Conservation (phyloP, 2,329 filamentous ascomycete genomes). For the Colletotrichum chlorophyti region DNA sequence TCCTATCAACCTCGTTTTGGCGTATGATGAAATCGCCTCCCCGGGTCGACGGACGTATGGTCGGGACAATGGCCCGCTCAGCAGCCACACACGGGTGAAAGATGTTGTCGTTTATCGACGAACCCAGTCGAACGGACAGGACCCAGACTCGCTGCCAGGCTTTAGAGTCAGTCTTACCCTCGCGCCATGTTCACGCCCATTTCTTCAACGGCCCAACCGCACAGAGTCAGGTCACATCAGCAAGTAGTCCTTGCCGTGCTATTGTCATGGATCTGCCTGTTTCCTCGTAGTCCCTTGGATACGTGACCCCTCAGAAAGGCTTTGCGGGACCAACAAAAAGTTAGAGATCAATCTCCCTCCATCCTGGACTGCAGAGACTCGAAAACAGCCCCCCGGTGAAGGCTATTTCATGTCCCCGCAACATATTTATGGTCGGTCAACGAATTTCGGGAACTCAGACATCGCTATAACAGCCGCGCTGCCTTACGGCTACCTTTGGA, state of each 20-base stretch:
- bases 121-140: slow-evolving; percentile 7
- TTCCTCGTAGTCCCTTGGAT: background rate
- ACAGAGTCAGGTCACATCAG: slow-evolving; percentile 8
- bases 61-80: no score
- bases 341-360: slow-evolving; percentile 7
- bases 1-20: no score
- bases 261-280: slow-evolving; percentile 17
- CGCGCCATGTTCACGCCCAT: background rate
- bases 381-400: no score
- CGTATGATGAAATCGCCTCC: no score
- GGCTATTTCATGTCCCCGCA: no score
- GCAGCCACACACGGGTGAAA: slow-evolving; percentile 17
- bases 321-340: slow-evolving; percentile 4
- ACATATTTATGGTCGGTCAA: no score
- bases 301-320: background rate
- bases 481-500: no score
- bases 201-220: slow-evolving; percentile 4
- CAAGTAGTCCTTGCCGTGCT: slow-evolving; percentile 5
- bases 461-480: no score
- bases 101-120: slow-evolving; percentile 13
- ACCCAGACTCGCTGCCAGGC: slow-evolving; percentile 7
- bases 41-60: no score
- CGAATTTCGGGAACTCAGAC: no score
- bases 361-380: slow-evolving; percentile 4
- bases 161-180: background rate